phyloP scores from a whole-genome alignment of 352 stramenopile species.

The Phytophthora ramorum region DNA sequence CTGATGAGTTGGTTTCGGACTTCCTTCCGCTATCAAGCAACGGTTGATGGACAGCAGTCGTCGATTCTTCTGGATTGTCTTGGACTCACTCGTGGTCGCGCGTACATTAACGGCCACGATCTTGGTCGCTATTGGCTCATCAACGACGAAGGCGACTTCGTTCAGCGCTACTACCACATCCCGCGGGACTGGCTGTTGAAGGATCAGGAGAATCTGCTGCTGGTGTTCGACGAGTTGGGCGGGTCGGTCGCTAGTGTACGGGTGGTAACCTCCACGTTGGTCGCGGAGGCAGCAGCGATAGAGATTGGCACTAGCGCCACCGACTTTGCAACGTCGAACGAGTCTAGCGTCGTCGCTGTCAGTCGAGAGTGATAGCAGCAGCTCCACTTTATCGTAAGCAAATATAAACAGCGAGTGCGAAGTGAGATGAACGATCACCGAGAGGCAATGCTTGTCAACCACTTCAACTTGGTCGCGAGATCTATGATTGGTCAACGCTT shows the following conservation, averaged over 20 bases:
- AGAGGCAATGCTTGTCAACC: slow-evolving; percentile 6
- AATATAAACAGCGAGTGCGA: slow-evolving; percentile 22
- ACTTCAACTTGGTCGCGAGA: slow-evolving; percentile 18
- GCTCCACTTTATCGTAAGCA: background rate
- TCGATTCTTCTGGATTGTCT: slow-evolving; percentile 68
- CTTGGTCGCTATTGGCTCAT: slow-evolving; percentile 78
- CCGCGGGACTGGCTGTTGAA: slow-evolving; percentile 59
- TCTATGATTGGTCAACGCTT: slow-evolving; percentile 13
- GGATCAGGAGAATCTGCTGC: slow-evolving; percentile 51
- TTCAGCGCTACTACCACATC: slow-evolving; percentile 79
- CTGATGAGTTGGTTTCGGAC: slow-evolving; percentile 67
- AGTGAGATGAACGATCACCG: background rate
- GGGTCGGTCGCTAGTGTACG: slow-evolving; percentile 52
- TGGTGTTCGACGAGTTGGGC: slow-evolving; percentile 72
- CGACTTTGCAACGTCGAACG: background rate
- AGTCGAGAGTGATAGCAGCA: slow-evolving; percentile 13
- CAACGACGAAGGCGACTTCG: slow-evolving; percentile 52
- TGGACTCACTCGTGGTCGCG: slow-evolving; percentile 63
- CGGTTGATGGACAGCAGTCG: slow-evolving; percentile 26
- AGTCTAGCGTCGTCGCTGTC: slow-evolving; percentile 11
- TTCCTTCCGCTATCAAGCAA: slow-evolving; percentile 40
- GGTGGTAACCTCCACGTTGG: slow-evolving; percentile 63
- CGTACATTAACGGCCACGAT: slow-evolving; percentile 72
- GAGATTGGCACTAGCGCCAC: background rate
- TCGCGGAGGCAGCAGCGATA: slow-evolving; percentile 28